Base-by-base conservation (phyloP, 495 filamentous ascomycete genomes). In the Lophiotrema nucula region DNA sequence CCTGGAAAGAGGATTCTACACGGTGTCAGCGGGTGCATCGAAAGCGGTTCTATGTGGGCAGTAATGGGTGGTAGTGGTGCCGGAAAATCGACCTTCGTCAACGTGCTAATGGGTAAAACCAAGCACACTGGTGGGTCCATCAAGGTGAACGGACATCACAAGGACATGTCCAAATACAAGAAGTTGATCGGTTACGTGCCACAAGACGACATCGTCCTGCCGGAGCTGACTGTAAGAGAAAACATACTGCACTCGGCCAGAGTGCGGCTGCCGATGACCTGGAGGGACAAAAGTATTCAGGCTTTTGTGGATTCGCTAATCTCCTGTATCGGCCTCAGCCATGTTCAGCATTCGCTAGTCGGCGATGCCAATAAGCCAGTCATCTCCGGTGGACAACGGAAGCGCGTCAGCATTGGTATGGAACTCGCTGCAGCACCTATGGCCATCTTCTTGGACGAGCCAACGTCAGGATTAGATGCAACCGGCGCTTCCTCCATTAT, bases 11-110 rank as follows among this genome's bases (percentile, higher is more conserved):
- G 77, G 15, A 37, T 50, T 15, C 21, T 50, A 22, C 15, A 16
- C 4, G 27, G 19, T 19, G 78, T 92, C 47, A 81, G 78, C 38
- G 89, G 89, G 2, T 91, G 83, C 65, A 87, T 82, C 26, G 90
- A 88, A 69, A 88, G 88, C 0, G 89, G 89, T 19, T 73, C 84
- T 12, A 81, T 93, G 78, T 85, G 87, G 39, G 89, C 89, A 4
- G 68, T 92, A 22, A 90, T 93, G 81, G 90, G 90, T 42, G 88
- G 86, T n/a, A 88, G 84, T 6, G 90, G 90, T 44, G 90, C 90
- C n/a, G 90, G 88, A 26, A 90, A 90, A 71, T 88, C 86, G 0
- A 89, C 87, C 0, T 69, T 90, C 2, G 73, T 90, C 3, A 86
- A 89, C 62, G 86, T 83, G 0, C 69, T 95, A 5, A 50, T 50